Evolutionary conservation across 75 land plant genomes (phyloP), one percentile per base, ranked within the genome.

Genomic region (Cryptomeria japonica): DNA sequence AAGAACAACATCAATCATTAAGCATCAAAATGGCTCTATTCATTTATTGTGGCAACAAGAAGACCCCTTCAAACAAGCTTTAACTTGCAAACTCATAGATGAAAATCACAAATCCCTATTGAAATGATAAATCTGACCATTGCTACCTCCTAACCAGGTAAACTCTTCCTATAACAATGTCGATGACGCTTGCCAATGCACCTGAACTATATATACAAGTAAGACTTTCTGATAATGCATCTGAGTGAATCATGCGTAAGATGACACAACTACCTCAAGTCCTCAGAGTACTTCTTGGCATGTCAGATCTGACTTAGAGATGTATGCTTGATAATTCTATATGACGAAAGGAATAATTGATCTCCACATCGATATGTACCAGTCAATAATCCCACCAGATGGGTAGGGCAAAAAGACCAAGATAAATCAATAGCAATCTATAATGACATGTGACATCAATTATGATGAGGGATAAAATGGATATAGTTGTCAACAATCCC

Each of bases 1-100:
- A 31, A 68, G 53, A 51, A 49, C 3, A 87, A 39, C 87, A 80
- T 31, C n/a, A 36, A 86, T 76, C 25, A 83, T 25, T 87, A n/a
- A 42, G 32, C 32, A 82, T 46, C 47, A 8, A 82, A 22, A 25
- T 25, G 28, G 10, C 46, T 10, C 39, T 41, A 79, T 19, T 79
- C 19, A 16, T 16, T 77, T 79, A 41, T 8, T 79, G 28, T 25
- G 42, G 44, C 10, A 79, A 82, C 11, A 82, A 28, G 51, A 1
- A 46, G 34, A 46, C 32, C 9, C 9, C 31, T 39, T 3, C 44
- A 10, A 44, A n/a, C 12, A 10, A 11, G 31, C 32, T 18, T 44
- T 10, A 22, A 80, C 18, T 28, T 28, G 42, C 84, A 32, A 75
- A 34, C 14, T 31, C 37, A 70, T n/a, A 75, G 38, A 75, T 32